These are phyloP conservation scores for Termitomyces sp. DNA, from an alignment of 768 basidiomycete genomes.

Conservation along the genomic window DNA sequence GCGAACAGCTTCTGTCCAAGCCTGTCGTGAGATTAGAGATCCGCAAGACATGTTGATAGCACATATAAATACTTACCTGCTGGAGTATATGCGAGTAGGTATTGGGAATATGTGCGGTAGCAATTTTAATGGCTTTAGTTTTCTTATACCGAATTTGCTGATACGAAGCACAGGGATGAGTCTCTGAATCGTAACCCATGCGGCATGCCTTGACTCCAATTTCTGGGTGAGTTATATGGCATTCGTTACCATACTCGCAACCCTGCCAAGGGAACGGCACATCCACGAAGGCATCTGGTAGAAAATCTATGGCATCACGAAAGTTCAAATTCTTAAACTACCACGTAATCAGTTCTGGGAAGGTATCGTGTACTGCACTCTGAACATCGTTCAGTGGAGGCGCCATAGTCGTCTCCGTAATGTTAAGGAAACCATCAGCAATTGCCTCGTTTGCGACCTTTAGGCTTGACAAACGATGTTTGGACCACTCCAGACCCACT, in stretches of 20 bases:
- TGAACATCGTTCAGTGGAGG: not conserved
- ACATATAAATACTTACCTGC: conserved; percentile 1
- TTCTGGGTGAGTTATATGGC: not conserved
- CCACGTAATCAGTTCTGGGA: conserved; percentile 10
- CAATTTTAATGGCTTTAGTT: not conserved
- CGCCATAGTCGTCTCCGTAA: not conserved
- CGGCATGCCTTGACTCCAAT: conserved; percentile 2
- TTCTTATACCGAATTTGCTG: not conserved
- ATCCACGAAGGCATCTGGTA: not conserved
- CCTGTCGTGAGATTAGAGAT: not conserved
- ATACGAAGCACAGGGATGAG: conserved; percentile 1
- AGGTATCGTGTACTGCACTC: not conserved
- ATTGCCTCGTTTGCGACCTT: not conserved
- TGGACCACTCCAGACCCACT: not conserved
- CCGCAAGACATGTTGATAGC: not conserved
- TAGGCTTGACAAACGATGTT: not conserved
- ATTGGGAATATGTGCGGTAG: not conserved
- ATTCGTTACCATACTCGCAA: conserved; percentile 2
- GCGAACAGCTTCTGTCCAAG: conserved; percentile 14
- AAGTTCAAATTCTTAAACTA: conserved; percentile 17
- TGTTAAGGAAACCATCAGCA: conserved; percentile 11
- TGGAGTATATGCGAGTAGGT: not conserved
- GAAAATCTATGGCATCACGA: not conserved
- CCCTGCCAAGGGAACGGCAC: conserved; percentile 3
- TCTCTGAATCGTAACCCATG: conserved; percentile 6